Evolutionary conservation across 768 basidiomycete species (phyloP).

Genomic region (Pholiota conissans): DNA sequence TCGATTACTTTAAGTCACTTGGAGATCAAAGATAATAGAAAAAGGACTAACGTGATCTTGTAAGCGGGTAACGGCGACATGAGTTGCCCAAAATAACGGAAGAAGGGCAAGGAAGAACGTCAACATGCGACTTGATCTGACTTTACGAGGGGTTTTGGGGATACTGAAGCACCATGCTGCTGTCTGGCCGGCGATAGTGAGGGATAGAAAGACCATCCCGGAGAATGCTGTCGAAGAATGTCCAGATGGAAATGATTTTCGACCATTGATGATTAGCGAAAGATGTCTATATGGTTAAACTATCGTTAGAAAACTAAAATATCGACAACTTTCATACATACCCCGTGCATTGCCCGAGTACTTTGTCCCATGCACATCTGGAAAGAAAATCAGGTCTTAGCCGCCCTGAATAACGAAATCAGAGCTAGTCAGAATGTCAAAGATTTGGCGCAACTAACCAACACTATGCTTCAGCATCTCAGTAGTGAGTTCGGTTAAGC

Average conservation of each 20-base stretch:
- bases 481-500: slow-evolving; percentile 48
- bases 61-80: slow-evolving; percentile 61
- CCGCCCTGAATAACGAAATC: slow-evolving; percentile 33
- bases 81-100: slow-evolving; percentile 56
- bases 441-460: slow-evolving; percentile 33
- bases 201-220: slow-evolving; percentile 62
- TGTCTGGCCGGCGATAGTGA: slow-evolving; percentile 67
- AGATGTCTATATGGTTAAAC: slow-evolving; percentile 26
- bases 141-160: slow-evolving; percentile 32
- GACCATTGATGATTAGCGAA: slow-evolving; percentile 43
- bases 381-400: slow-evolving; percentile 68
- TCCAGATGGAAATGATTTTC: slow-evolving; percentile 68
- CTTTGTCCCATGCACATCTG: slow-evolving; percentile 61
- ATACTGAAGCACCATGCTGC: slow-evolving; percentile 54
- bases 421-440: neutral
- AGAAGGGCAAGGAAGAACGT: slow-evolving; percentile 47
- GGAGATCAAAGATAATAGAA: neutral
- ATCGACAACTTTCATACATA: slow-evolving; percentile 21
- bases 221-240: slow-evolving; percentile 68
- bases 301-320: neutral
- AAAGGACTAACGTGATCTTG: slow-evolving; percentile 64
- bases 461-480: slow-evolving; percentile 56
- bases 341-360: slow-evolving; percentile 54
- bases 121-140: slow-evolving; percentile 47
- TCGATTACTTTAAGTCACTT: slow-evolving; percentile 3